phyloP scores from a whole-genome alignment of 148 eudicot species.

The Rhododendron henanense region DNA sequence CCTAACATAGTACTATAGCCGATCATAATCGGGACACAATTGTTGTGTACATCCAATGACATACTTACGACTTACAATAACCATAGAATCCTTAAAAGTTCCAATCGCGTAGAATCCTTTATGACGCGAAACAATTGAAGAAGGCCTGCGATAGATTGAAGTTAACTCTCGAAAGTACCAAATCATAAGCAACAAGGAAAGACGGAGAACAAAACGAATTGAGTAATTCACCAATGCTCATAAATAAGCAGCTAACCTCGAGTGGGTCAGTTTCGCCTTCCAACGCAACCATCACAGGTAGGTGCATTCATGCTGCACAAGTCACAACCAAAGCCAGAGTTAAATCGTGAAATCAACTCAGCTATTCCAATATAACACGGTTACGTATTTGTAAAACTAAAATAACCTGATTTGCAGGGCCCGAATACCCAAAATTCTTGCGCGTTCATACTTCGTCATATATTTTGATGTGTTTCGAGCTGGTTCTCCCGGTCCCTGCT shows the following conservation, averaged over 20 bases:
- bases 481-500: slow-evolving; percentile 41
- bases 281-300: slow-evolving; percentile 63
- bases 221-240: not conserved
- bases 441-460: slow-evolving; percentile 72
- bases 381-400: not conserved
- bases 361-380: not conserved
- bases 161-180: not conserved
- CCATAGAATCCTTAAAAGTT: not conserved
- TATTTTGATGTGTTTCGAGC: slow-evolving; percentile 75
- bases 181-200: not conserved
- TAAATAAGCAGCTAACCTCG: slow-evolving; percentile 38
- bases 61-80: not conserved
- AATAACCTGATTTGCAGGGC: slow-evolving; percentile 60
- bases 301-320: slow-evolving; percentile 64
- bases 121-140: not conserved
- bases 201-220: not conserved
- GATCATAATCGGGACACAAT: not conserved
- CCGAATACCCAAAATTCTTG: slow-evolving; percentile 58
- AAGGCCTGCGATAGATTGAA: not conserved
- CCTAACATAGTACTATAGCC: not conserved
- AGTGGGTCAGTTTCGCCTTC: slow-evolving; percentile 68
- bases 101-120: not conserved
- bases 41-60: not conserved
- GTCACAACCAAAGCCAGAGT: not conserved
- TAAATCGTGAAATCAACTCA: not conserved